Evolutionary conservation across 768 basidiomycete genomes (phyloP).

Genomic region (Boletus vermiculosoides): DNA sequence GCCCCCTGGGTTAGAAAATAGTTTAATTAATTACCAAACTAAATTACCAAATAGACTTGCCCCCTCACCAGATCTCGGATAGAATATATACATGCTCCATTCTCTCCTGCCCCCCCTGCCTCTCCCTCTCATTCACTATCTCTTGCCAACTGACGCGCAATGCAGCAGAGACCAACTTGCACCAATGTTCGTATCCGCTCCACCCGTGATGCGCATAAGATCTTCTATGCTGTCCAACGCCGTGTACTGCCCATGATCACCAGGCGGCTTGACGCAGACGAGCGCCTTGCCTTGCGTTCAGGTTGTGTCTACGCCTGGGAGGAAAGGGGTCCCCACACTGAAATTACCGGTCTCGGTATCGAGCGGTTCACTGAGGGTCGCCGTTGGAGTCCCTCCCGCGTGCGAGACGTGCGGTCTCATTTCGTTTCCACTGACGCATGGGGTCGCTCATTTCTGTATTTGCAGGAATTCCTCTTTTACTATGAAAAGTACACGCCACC

Average conservation of each 20-base stretch:
- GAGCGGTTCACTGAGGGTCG: constrained; percentile 85
- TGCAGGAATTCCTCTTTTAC: constrained; percentile 81
- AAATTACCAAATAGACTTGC: constrained; percentile 30
- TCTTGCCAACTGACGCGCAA: constrained; percentile 22
- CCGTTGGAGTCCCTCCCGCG: constrained; percentile 80
- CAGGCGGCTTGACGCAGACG: constrained; percentile 74
- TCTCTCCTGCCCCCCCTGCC: constrained; percentile 18
- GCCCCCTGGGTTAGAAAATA: constrained; percentile 28
- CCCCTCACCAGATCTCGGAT: constrained; percentile 31
- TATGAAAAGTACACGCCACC: constrained; percentile 67
- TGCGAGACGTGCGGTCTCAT: constrained; percentile 62
- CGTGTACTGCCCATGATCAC: constrained; percentile 70
- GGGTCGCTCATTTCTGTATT: constrained; percentile 13
- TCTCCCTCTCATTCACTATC: constrained; percentile 13
- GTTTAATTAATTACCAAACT: constrained; percentile 40
- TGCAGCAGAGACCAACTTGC: constrained; percentile 71
- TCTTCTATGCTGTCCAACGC: constrained; percentile 69
- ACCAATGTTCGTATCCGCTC: constrained; percentile 72
- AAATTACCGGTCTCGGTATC: constrained; percentile 76
- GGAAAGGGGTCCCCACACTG: constrained; percentile 69
- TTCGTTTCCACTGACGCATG: constrained; percentile 2
- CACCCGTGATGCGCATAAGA: constrained; percentile 74
- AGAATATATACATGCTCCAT: constrained; percentile 30
- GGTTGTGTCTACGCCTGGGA: constrained; percentile 63
- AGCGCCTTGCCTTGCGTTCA: constrained; percentile 53